Conservation (phyloP, 164 flowering plant species). For the Piper longum region DNA sequence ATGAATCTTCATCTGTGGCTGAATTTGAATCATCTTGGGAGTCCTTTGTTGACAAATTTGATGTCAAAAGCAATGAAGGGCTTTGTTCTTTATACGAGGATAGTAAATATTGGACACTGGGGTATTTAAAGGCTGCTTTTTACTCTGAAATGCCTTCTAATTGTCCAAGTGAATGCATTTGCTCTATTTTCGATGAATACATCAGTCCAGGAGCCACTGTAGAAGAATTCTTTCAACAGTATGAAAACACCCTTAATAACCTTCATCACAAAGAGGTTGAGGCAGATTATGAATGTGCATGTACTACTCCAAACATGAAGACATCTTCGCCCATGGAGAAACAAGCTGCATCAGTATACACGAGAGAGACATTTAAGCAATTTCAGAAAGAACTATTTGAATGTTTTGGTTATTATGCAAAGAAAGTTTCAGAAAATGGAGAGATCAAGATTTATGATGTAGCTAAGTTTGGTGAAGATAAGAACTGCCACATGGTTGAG, state of each 20-base stretch:
- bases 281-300: slow-evolving; percentile 1
- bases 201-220: slow-evolving; percentile 48
- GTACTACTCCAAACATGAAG: slow-evolving; percentile 40
- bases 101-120: slow-evolving; percentile 51
- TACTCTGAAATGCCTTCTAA: slow-evolving; percentile 36
- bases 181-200: slow-evolving; percentile 63
- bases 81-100: slow-evolving; percentile 36
- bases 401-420: slow-evolving; percentile 42
- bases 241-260: slow-evolving; percentile 1
- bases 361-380: slow-evolving; percentile 51
- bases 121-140: slow-evolving; percentile 42
- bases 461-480: slow-evolving; percentile 71
- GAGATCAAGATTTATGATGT: slow-evolving; percentile 54
- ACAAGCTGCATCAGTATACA: slow-evolving; percentile 64
- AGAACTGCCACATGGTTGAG: slow-evolving; percentile 41
- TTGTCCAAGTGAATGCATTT: slow-evolving; percentile 21
- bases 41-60: slow-evolving; percentile 30
- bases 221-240: slow-evolving; percentile 17
- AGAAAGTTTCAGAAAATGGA: slow-evolving; percentile 52
- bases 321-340: slow-evolving; percentile 90
- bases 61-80: slow-evolving; percentile 44
- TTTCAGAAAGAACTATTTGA: slow-evolving; percentile 81
- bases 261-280: slow-evolving; percentile 2
- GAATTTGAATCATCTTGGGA: slow-evolving; percentile 3
- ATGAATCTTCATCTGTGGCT: neutral